Evolutionary conservation across 2,329 filamentous ascomycete genomes (phyloP).

Genomic region (Lachnellula arida): DNA sequence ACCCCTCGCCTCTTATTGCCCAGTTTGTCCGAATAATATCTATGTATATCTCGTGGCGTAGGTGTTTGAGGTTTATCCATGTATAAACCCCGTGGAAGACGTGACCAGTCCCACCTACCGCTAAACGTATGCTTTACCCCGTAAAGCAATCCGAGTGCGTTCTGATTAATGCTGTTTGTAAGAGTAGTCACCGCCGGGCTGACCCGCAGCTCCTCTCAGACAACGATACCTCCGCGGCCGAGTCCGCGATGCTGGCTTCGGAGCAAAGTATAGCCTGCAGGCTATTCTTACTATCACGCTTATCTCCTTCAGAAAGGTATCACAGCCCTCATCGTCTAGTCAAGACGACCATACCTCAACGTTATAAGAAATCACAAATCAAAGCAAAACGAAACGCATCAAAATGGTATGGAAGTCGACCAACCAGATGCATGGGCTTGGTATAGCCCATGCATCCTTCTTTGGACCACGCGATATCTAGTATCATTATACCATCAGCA

Average conservation of each 20-base stretch:
- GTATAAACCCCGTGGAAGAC: too few species aligned
- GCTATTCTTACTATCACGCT: constrained; percentile 51
- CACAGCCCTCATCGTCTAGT: background rate
- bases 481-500: background rate
- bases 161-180: background rate
- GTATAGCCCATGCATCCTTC: constrained; percentile 1
- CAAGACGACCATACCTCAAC: too few species aligned
- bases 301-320: constrained; percentile 33
- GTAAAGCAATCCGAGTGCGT: background rate
- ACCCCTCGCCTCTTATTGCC: too few species aligned
- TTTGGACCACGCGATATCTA: constrained; percentile 2
- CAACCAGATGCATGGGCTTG: too few species aligned
- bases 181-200: background rate
- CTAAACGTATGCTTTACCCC: too few species aligned
- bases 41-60: too few species aligned
- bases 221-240: constrained; percentile 42
- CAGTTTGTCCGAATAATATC: too few species aligned
- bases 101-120: too few species aligned
- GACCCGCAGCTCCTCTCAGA: background rate
- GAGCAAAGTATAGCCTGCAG: constrained; percentile 45
- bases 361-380: too few species aligned
- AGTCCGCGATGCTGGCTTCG: constrained; percentile 54
- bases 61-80: too few species aligned
- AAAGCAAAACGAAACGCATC: too few species aligned
- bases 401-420: too few species aligned